Percentiles rank a stretch among this genome's conserved stretches.
Conservation (phyloP, 1,284 basidiomycete species). For the Cryptococcus wingfieldii region DNA sequence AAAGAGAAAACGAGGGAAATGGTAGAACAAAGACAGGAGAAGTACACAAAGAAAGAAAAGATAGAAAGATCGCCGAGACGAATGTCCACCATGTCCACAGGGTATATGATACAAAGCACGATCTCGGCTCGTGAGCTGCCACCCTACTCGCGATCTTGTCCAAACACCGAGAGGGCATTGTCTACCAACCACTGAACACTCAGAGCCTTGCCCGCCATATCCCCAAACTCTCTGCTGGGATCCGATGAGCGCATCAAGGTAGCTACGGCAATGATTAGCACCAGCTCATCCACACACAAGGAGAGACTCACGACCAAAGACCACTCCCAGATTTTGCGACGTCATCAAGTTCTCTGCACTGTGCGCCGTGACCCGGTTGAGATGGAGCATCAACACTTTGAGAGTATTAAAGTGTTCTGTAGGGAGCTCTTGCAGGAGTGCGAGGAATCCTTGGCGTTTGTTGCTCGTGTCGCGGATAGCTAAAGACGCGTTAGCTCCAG, state of each 20-base stretch:
- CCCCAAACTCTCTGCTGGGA: constrained; percentile 82
- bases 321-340: constrained; percentile 94
- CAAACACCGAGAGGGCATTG: constrained; percentile 61
- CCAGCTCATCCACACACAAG: background rate
- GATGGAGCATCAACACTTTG: constrained; percentile 75
- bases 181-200: constrained; percentile 88
- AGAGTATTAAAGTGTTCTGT: constrained; percentile 83
- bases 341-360: constrained; percentile 86
- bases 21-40: no score
- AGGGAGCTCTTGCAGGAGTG: constrained; percentile 74
- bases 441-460: constrained; percentile 62
- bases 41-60: no score
- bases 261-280: constrained; percentile 53
- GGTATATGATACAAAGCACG: no score
- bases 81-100: no score
- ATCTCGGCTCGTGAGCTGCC: background rate
- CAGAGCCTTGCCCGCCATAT: constrained; percentile 83
- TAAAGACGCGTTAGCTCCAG: constrained; percentile 1
- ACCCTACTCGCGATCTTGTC: background rate
- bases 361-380: constrained; percentile 71
- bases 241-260: constrained; percentile 88
- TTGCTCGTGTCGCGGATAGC: constrained; percentile 61
- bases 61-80: no score
- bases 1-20: no score
- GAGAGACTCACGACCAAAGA: constrained; percentile 84